A percentile compares a stretch with the other conserved stretches of the same genome.
phyloP scores from a whole-genome alignment of 2,329 filamentous ascomycete genomes.

The Calonectria henricotiae region DNA sequence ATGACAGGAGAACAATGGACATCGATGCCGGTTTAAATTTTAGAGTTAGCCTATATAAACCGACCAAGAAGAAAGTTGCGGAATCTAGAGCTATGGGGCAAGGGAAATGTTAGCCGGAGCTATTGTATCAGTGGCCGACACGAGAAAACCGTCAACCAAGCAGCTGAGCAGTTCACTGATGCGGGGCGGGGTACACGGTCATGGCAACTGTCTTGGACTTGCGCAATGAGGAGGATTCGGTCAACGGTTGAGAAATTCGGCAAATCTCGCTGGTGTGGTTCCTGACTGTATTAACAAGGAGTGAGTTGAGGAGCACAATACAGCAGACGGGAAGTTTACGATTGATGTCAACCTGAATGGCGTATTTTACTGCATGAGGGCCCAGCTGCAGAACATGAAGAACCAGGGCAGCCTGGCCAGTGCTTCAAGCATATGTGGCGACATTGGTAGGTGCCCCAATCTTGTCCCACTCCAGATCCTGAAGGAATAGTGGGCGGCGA shows the following conservation, averaged over 20 bases:
- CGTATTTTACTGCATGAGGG: conserved; percentile 16
- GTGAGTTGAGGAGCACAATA: conserved; percentile 1
- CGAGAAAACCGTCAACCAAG: conserved; percentile 31
- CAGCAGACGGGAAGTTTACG: conserved; percentile 1
- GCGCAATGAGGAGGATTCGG: neutral
- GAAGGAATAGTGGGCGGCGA: neutral
- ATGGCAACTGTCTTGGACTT: conserved; percentile 3
- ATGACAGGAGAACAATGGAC: neutral
- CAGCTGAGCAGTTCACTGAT: neutral
- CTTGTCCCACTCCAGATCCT: neutral
- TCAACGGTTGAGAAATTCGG: conserved; percentile 2
- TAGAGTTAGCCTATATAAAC: neutral
- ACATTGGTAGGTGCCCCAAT: neutral
- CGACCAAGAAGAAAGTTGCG: neutral
- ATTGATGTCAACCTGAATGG: conserved; percentile 19
- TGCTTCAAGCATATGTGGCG: conserved; percentile 9
- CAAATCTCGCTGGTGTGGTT: conserved; percentile 2
- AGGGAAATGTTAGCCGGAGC: conserved; percentile 23
- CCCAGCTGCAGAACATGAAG: conserved; percentile 10
- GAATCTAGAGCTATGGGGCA: neutral
- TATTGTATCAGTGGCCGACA: conserved; percentile 42
- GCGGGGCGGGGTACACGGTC: neutral
- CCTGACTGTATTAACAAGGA: neutral
- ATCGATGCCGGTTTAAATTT: neutral
- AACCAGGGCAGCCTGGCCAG: conserved; percentile 6